phyloP scores from a whole-genome alignment of 2,329 filamentous ascomycete genomes.

The Sphaerulina vaccinii region DNA sequence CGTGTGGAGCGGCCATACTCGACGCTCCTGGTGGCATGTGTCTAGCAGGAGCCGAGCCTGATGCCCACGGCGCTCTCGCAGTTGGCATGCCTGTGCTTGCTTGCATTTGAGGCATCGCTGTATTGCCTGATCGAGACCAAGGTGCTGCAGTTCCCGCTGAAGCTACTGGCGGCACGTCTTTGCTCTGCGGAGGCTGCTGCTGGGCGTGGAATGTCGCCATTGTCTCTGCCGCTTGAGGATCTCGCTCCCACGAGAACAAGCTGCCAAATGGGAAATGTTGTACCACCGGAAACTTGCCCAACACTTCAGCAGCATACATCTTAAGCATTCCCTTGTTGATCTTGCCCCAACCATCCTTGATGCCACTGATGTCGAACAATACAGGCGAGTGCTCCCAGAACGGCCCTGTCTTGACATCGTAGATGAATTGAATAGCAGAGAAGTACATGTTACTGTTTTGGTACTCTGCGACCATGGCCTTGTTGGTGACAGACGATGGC shows the following conservation, averaged over 20 bases:
- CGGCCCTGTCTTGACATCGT: slow-evolving; percentile 92
- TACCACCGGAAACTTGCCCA: slow-evolving; percentile 97
- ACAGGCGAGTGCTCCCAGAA: slow-evolving; percentile 96
- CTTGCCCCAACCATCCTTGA: slow-evolving; percentile 89
- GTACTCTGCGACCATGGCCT: slow-evolving; percentile 42
- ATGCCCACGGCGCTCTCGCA: slow-evolving; percentile 32
- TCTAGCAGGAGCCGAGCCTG: not conserved
- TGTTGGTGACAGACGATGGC: slow-evolving; percentile 62
- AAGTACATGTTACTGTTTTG: slow-evolving; percentile 71
- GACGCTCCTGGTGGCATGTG: not conserved
- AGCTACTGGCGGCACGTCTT: slow-evolving; percentile 24
- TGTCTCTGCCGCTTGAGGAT: slow-evolving; percentile 41
- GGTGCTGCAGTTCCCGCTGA: slow-evolving; percentile 30
- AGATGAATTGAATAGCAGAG: slow-evolving; percentile 91
- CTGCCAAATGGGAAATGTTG: slow-evolving; percentile 71
- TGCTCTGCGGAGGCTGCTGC: slow-evolving; percentile 33
- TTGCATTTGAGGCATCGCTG: slow-evolving; percentile 27
- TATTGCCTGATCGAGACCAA: slow-evolving; percentile 27
- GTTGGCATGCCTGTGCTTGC: slow-evolving; percentile 32
- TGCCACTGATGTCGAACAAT: slow-evolving; percentile 88
- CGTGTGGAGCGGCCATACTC: not conserved
- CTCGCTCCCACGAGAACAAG: slow-evolving; percentile 50
- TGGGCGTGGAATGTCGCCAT: slow-evolving; percentile 30
- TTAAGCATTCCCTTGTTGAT: slow-evolving; percentile 98
- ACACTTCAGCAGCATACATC: slow-evolving; percentile 96